Conservation (phyloP, 2,329 filamentous ascomycete genomes). For the Cercospora sesami region DNA sequence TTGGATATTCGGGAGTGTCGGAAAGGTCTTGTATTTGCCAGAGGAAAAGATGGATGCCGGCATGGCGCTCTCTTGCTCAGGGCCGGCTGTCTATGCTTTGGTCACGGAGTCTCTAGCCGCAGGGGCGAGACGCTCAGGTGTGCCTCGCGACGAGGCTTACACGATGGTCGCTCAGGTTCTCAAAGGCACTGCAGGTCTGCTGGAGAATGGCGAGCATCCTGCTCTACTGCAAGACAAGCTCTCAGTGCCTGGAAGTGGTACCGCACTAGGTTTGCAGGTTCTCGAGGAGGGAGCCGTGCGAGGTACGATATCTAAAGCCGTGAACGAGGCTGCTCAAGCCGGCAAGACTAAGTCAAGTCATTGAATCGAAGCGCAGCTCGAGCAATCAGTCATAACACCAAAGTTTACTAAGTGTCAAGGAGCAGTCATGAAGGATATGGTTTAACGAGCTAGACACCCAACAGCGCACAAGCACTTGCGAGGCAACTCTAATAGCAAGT, state of each 20-base stretch:
- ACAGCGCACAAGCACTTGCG: background rate
- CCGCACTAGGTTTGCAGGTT: slow-evolving; percentile 56
- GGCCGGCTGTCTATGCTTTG: slow-evolving; percentile 73
- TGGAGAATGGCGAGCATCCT: slow-evolving; percentile 68
- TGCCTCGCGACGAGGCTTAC: slow-evolving; percentile 70
- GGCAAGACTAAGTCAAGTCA: background rate
- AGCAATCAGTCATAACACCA: too few relatives aligned
- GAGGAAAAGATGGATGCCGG: slow-evolving; percentile 68
- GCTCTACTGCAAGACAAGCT: too few relatives aligned
- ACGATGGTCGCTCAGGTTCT: slow-evolving; percentile 79
- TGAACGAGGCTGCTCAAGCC: slow-evolving; percentile 56
- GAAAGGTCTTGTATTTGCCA: slow-evolving; percentile 57
- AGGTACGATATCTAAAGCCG: slow-evolving; percentile 61
- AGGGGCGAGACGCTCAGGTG: slow-evolving; percentile 74
- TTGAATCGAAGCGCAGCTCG: background rate
- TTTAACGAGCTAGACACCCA: too few relatives aligned
- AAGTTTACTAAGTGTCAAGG: too few relatives aligned
- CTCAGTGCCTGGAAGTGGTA: too few relatives aligned
- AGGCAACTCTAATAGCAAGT: background rate
- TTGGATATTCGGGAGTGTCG: slow-evolving; percentile 76
- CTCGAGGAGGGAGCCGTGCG: slow-evolving; percentile 72
- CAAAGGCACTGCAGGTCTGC: slow-evolving; percentile 68
- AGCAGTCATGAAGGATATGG: too few relatives aligned
- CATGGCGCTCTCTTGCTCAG: slow-evolving; percentile 72
- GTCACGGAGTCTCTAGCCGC: slow-evolving; percentile 75